Percentiles rank a stretch among this genome's conserved stretches.
phyloP scores from a whole-genome alignment of 768 basidiomycete species.

The Mycena olivaceomarginata region DNA sequence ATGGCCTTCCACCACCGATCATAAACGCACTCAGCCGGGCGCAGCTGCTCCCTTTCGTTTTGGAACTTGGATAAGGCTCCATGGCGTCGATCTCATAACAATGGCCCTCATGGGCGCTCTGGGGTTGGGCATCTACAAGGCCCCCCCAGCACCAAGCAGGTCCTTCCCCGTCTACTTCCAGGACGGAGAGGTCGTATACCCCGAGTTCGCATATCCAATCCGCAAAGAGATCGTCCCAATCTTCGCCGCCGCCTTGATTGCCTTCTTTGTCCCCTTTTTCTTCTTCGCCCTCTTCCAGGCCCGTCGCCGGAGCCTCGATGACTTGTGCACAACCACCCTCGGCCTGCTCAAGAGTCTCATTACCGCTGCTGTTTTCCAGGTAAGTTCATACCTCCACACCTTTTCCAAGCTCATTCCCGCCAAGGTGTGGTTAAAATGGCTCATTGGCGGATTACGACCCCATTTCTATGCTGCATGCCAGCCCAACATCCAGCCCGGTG shows the following conservation, averaged over 20 bases:
- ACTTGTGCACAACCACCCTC: conserved; percentile 70
- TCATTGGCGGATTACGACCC: conserved; percentile 70
- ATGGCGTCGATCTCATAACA: conserved; percentile 71
- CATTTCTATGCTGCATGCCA: conserved; percentile 73
- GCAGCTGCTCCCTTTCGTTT: conserved; percentile 51
- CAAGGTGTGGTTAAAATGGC: conserved; percentile 74
- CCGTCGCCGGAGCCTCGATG: conserved; percentile 65
- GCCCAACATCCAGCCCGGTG: conserved; percentile 59
- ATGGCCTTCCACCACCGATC: neutral
- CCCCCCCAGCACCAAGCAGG: conserved; percentile 62
- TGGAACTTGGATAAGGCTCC: conserved; percentile 65
- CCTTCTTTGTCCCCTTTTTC: conserved; percentile 73
- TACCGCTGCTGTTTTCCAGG: conserved; percentile 65
- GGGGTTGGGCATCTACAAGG: conserved; percentile 59
- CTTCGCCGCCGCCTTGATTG: conserved; percentile 70
- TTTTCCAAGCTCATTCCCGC: conserved; percentile 8
- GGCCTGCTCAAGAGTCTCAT: conserved; percentile 72
- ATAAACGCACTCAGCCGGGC: neutral
- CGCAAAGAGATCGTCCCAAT: conserved; percentile 74
- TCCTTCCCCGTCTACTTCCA: conserved; percentile 66
- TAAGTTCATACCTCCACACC: neutral
- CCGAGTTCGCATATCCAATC: conserved; percentile 70
- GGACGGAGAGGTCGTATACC: conserved; percentile 71
- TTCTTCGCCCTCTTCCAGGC: conserved; percentile 75
- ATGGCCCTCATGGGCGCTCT: conserved; percentile 76